Percentiles rank a stretch among this genome's conserved stretches.
Conservation (phyloP, 768 basidiomycete species). For the Tricholoma saponaceum region DNA sequence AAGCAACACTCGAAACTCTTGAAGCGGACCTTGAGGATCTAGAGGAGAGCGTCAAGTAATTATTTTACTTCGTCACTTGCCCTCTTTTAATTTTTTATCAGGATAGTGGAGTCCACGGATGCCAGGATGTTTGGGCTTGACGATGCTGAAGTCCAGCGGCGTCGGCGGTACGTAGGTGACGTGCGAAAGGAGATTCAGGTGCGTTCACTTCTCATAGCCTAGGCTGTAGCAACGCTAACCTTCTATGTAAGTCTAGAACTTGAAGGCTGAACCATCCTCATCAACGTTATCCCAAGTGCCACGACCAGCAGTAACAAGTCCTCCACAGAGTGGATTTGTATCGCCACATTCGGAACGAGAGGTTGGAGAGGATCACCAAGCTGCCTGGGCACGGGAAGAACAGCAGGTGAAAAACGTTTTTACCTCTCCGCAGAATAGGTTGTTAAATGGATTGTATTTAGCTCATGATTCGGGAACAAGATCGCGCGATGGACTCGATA, state of each 20-base stretch:
- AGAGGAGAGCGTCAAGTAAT: slow-evolving; percentile 90
- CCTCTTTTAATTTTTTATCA: slow-evolving; percentile 22
- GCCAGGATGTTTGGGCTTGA: slow-evolving; percentile 82
- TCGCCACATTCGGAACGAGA: slow-evolving; percentile 32
- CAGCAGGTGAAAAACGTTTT: slow-evolving; percentile 52
- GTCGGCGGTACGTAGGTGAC: slow-evolving; percentile 72
- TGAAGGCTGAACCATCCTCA: slow-evolving; percentile 59
- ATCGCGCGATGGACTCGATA: slow-evolving; percentile 84
- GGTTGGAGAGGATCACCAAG: slow-evolving; percentile 55
- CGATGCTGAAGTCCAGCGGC: slow-evolving; percentile 67
- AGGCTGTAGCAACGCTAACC: slow-evolving; percentile 21
- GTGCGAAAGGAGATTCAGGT: slow-evolving; percentile 81
- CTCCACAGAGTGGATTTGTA: slow-evolving; percentile 23
- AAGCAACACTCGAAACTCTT: slow-evolving; percentile 69
- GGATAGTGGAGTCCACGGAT: slow-evolving; percentile 84
- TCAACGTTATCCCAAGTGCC: slow-evolving; percentile 15
- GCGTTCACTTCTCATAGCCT: slow-evolving; percentile 20
- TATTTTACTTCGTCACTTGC: not conserved
- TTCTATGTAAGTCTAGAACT: slow-evolving; percentile 57
- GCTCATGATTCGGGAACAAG: slow-evolving; percentile 88
- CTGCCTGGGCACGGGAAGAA: slow-evolving; percentile 81
- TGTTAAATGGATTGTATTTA: slow-evolving; percentile 23
- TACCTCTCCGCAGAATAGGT: not conserved
- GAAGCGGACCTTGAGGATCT: slow-evolving; percentile 89
- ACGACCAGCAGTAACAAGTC: slow-evolving; percentile 16